These are phyloP conservation scores for Puccinia triticina DNA, from an alignment of 1,284 basidiomycete species.

Conservation along the genomic window DNA sequence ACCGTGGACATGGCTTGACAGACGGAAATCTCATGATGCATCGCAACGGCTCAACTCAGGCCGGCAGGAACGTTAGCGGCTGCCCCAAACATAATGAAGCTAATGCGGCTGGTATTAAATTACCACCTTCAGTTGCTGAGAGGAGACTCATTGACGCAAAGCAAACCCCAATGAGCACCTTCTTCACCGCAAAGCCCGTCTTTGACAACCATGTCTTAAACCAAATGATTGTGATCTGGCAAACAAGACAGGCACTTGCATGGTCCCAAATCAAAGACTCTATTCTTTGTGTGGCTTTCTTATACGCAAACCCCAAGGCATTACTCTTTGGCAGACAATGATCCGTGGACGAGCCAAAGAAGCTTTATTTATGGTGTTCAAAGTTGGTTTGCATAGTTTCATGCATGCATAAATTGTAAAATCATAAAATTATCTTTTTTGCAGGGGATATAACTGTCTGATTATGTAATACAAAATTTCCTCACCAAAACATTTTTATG, in stretches of 20 bases:
- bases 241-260: neutral
- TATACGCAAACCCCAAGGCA: neutral
- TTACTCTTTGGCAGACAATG: too few relatives aligned
- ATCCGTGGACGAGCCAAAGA: neutral
- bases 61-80: neutral
- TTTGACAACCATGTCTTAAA: constrained; percentile 9
- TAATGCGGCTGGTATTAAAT: too few relatives aligned
- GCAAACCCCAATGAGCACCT: neutral
- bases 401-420: too few relatives aligned
- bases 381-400: too few relatives aligned
- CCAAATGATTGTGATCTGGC: constrained; percentile 8
- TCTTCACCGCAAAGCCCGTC: neutral
- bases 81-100: too few relatives aligned
- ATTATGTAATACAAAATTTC: too few relatives aligned
- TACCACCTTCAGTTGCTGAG: too few relatives aligned
- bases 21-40: neutral
- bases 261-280: constrained; percentile 7
- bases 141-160: too few relatives aligned
- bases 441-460: too few relatives aligned
- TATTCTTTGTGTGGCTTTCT: neutral
- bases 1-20: neutral
- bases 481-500: too few relatives aligned
- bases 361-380: neutral
- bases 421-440: too few relatives aligned
- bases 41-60: constrained; percentile 2